These are phyloP conservation scores for Knoxia roxburghii DNA, from an alignment of 257 asterid genomes.

Conservation along the genomic window DNA sequence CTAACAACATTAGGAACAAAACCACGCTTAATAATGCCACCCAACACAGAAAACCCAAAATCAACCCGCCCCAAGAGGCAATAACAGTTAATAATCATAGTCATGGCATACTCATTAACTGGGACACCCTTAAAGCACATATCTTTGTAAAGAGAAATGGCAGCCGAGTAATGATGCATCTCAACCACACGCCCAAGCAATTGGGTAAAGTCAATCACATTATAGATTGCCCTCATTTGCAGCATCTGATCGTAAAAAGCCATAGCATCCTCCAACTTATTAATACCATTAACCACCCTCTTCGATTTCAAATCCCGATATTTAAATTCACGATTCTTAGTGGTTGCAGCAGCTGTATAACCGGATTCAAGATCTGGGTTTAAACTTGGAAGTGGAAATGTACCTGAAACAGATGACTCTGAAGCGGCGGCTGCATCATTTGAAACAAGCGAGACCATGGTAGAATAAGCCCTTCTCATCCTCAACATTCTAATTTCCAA, in stretches of 20 bases:
- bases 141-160: neutral
- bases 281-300: neutral
- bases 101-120: neutral
- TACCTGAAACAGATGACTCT: neutral
- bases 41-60: neutral
- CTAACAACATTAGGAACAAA: neutral
- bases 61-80: neutral
- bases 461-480: neutral
- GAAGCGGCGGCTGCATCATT: neutral
- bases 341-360: neutral
- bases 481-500: neutral
- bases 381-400: neutral
- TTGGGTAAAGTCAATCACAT: conserved; percentile 1
- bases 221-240: neutral
- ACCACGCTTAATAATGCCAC: neutral
- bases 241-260: neutral
- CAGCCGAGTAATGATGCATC: neutral
- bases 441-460: neutral
- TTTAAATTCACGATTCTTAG: no score
- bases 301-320: neutral
- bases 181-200: neutral
- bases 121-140: neutral
- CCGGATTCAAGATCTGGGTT: neutral
- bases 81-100: neutral
- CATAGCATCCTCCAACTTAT: neutral